These are phyloP conservation scores for Aspergillus transmontanensis DNA, from an alignment of 2,329 filamentous ascomycete species.

Conservation along the genomic window DNA sequence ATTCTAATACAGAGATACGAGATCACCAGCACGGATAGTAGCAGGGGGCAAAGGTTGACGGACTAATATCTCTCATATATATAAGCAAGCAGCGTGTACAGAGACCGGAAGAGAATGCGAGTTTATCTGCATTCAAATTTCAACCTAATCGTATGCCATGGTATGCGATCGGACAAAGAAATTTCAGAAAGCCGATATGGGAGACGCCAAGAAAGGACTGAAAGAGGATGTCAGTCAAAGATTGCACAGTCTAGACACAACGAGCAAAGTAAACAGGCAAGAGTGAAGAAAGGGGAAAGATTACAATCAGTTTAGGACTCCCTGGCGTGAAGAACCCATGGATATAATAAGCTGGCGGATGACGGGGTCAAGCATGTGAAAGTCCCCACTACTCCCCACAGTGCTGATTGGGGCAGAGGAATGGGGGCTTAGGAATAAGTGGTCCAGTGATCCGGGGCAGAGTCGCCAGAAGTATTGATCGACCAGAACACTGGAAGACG, in stretches of 20 bases:
- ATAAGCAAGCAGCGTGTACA: neutral
- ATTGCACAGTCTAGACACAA: neutral
- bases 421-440: neutral
- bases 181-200: neutral
- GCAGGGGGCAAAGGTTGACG: neutral
- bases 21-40: neutral
- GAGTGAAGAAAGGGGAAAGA: neutral
- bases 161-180: neutral
- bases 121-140: neutral
- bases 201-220: neutral
- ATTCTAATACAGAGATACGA: neutral
- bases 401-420: slow-evolving; percentile 7
- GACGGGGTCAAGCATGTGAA: slow-evolving; percentile 26
- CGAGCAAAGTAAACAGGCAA: neutral
- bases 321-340: slow-evolving; percentile 8
- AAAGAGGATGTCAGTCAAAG: neutral
- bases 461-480: neutral
- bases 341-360: slow-evolving; percentile 12
- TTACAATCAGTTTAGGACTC: neutral
- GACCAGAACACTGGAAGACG: neutral
- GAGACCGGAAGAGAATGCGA: neutral
- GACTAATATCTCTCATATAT: neutral
- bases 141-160: neutral
- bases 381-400: slow-evolving; percentile 14
- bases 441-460: slow-evolving; percentile 8